Evolutionary conservation across 1,284 basidiomycete species (phyloP), one percentile per base, ranked within the genome.

Genomic region (Papiliotrema laurentii): DNA sequence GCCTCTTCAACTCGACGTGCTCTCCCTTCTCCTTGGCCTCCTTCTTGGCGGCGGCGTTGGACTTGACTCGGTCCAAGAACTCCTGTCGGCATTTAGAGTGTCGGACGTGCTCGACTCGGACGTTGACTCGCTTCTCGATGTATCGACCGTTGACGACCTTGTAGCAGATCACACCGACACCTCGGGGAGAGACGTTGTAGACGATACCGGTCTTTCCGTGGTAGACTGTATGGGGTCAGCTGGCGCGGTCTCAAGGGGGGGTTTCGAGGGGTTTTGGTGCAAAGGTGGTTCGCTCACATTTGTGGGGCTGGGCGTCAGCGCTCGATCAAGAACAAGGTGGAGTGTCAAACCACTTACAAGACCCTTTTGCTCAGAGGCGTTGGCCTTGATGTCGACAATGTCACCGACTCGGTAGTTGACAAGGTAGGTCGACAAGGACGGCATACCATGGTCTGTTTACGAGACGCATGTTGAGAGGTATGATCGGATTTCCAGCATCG

Each of bases 361-460:
- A 77, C 94, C 94, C 87, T 94, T 96, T 83, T 98, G 96, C 78
- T 97, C 88, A 46, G 93, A 89, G 56, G 93, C 84, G 76, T 99
- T 97, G 67, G 94, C 94, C 81, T 96, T 96, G 83, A 98, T 98
- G 80, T 98, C 94, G 67, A 99, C 94, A 71, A 98, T 97, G 77
- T 99, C 94, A 61, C 94, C 94, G 63, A 97, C 83, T 68, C 85
- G 84, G 85, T 87, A 99, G 78, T 84, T 83, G 73, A 86, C 83
- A 72, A 98, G 80, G 84, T 84, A 98, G 46, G 92, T 97, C 63
- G 92, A 91, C 71, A 97, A 64, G 75, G 89, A 88, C 60, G 94
- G 82, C 68, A 83, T 83, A 72, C 94, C 93, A 76, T 91, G 86
- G 74, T 96, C 91, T 93, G 73, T 62, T 60, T 63, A 63, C 5